A percentile compares a stretch with the other conserved stretches of the same genome.
These are phyloP conservation scores for Neotropicomus parvogracilis DNA, from an alignment of 1,284 basidiomycete species.

Conservation along the genomic window DNA sequence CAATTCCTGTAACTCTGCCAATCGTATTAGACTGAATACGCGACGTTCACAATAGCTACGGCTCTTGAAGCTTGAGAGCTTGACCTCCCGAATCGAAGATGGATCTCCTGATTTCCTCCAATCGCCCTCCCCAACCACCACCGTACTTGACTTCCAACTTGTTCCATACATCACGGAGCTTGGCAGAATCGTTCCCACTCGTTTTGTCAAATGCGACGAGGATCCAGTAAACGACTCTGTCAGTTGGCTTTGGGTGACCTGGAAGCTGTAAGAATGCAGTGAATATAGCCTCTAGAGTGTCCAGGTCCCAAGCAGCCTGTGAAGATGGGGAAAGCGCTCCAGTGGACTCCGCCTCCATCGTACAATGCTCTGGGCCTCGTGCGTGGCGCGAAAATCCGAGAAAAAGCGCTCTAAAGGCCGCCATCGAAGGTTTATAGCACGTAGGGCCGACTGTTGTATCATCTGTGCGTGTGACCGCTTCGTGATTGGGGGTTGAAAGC, in stretches of 20 bases:
- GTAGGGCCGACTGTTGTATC: slow-evolving; percentile 27
- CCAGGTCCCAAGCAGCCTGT: slow-evolving; percentile 47
- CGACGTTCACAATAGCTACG: slow-evolving; percentile 4
- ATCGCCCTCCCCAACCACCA: slow-evolving; percentile 46
- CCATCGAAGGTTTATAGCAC: slow-evolving; percentile 43
- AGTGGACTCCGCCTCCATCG: background rate
- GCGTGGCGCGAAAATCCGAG: slow-evolving; percentile 71
- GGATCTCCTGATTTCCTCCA: slow-evolving; percentile 39
- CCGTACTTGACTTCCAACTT: slow-evolving; percentile 53
- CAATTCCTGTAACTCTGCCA: slow-evolving; percentile 8
- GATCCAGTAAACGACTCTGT: slow-evolving; percentile 58
- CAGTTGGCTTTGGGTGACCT: slow-evolving; percentile 38
- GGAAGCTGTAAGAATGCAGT: slow-evolving; percentile 55
- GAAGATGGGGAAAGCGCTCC: slow-evolving; percentile 10
- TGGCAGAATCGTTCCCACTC: slow-evolving; percentile 45
- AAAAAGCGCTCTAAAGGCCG: slow-evolving; percentile 70
- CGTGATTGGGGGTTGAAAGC: slow-evolving; percentile 47
- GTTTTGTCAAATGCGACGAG: slow-evolving; percentile 57
- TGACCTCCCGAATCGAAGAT: too few relatives aligned
- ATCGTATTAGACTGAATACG: slow-evolving; percentile 3
- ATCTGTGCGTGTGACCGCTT: slow-evolving; percentile 33
- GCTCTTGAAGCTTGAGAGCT: too few relatives aligned
- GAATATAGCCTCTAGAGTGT: slow-evolving; percentile 55
- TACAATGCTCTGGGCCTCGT: slow-evolving; percentile 7
- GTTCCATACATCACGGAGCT: slow-evolving; percentile 53